phyloP scores from a whole-genome alignment of 2,329 filamentous ascomycete species.

The Trichoderma pleuroti region DNA sequence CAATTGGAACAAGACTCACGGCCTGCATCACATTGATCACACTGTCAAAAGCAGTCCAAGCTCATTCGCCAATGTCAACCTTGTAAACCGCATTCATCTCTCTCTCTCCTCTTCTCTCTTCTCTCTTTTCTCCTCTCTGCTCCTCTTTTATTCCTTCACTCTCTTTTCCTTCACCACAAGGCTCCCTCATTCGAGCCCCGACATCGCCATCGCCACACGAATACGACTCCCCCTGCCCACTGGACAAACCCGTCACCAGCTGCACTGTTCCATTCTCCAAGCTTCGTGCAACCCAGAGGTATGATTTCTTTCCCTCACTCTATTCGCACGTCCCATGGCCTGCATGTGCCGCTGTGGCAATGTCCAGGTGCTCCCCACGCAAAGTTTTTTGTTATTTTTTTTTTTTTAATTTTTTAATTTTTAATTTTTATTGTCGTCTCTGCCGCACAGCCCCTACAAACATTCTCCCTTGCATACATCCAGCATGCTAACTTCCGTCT shows the following conservation, averaged over 20 bases:
- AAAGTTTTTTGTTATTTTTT: no score
- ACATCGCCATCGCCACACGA: not conserved
- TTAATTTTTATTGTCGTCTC: not conserved
- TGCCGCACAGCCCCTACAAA: not conserved
- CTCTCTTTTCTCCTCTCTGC: not conserved
- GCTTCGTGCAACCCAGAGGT: not conserved
- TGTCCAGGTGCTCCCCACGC: not conserved
- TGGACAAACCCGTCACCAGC: not conserved
- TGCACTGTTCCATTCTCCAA: not conserved
- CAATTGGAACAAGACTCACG: not conserved
- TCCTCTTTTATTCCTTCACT: not conserved
- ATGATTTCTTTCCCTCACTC: not conserved
- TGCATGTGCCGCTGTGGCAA: not conserved
- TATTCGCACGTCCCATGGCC: not conserved
- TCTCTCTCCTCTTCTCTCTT: not conserved
- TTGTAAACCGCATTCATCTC: not conserved
- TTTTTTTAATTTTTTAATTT: not conserved
- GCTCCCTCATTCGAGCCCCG: not conserved
- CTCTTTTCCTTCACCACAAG: not conserved
- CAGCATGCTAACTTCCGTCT: not conserved
- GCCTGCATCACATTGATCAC: not conserved
- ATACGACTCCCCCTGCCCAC: not conserved
- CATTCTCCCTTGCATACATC: not conserved
- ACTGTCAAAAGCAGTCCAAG: not conserved
- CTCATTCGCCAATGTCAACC: not conserved